Percentiles rank a stretch among this genome's conserved stretches.
These are phyloP conservation scores for Athelia sp. DNA, from an alignment of 1,284 basidiomycete genomes.

Conservation along the genomic window DNA sequence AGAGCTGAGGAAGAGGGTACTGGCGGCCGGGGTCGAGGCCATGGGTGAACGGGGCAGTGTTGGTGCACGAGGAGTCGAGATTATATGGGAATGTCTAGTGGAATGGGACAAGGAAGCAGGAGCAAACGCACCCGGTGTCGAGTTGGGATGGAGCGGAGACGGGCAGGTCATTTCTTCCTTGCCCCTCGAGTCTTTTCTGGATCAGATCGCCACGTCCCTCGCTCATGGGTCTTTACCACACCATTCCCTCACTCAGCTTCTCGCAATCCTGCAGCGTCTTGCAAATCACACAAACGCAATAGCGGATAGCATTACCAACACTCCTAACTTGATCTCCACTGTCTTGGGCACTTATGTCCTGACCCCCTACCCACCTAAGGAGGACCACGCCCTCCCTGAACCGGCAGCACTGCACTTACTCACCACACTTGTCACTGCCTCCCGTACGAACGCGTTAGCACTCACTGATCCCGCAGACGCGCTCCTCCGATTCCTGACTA, in stretches of 20 bases:
- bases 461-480: constrained; percentile 57
- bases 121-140: constrained; percentile 48
- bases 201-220: constrained; percentile 39
- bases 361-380: constrained; percentile 37
- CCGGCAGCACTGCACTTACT: constrained; percentile 59
- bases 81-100: constrained; percentile 67
- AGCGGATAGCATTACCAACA: constrained; percentile 50
- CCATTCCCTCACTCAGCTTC: constrained; percentile 51
- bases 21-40: constrained; percentile 62
- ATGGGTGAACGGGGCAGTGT: constrained; percentile 63
- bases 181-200: constrained; percentile 50
- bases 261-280: constrained; percentile 60
- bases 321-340: constrained; percentile 48
- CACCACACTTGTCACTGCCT: constrained; percentile 54
- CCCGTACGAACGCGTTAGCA: constrained; percentile 60
- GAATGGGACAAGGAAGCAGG: constrained; percentile 43
- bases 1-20: constrained; percentile 45
- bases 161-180: constrained; percentile 34
- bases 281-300: constrained; percentile 50
- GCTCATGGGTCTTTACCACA: constrained; percentile 37
- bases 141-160: constrained; percentile 29
- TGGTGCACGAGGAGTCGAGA: constrained; percentile 60
- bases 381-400: constrained; percentile 33
- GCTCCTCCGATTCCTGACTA: constrained; percentile 73
- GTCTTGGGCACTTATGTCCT: constrained; percentile 55